Evolutionary conservation across 495 filamentous ascomycete species (phyloP), one percentile per base, ranked within the genome.

Genomic region (Xylaria cubensis): DNA sequence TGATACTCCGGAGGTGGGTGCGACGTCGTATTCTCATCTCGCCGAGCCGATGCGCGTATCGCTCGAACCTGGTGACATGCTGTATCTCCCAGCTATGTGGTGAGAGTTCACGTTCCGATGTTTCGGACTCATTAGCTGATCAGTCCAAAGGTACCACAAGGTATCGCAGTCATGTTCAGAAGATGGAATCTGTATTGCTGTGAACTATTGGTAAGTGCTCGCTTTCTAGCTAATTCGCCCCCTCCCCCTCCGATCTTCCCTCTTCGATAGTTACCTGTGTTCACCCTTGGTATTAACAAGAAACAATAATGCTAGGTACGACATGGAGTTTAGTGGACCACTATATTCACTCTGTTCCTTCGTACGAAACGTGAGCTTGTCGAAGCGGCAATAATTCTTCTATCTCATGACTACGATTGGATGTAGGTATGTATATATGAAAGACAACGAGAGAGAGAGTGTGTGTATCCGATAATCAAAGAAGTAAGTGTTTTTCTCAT

Each of bases 81-180:
- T 95, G n/a, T 95, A 94, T 80, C 78, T 95, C 29, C 92, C 92
- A 26, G 87, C 90, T 32, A 84, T 93, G 80, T 94, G 92, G 92
- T 92, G 71, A 77, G 87, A 80, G 21, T 39, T 50, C 7, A 36
- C 62, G 15, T 63, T 55, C 10, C 24, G 3, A 36, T 39, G 26
- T 53, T 65, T 29, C 7, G 34, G 58, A 42, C 32, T 46, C 66
- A 24, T 32, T 59, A 13, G 29, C 32, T 72, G 8, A 72, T 29
- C 4, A n/a, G 34, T 61, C 0, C 42, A 8, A 36, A 86, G 84
- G 84, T 86, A 86, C 64, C 85, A 86, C 81, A 92, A 94, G 76
- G 92, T 95, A 12, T 88, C 87, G 3, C 92, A 95, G 75, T 85
- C 83, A 0, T 88, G 85, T 67, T 84, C 82, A 0, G 80, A 86